Evolutionary conservation across 768 basidiomycete species (phyloP).

Genomic region (Antrodiella citrinella): DNA sequence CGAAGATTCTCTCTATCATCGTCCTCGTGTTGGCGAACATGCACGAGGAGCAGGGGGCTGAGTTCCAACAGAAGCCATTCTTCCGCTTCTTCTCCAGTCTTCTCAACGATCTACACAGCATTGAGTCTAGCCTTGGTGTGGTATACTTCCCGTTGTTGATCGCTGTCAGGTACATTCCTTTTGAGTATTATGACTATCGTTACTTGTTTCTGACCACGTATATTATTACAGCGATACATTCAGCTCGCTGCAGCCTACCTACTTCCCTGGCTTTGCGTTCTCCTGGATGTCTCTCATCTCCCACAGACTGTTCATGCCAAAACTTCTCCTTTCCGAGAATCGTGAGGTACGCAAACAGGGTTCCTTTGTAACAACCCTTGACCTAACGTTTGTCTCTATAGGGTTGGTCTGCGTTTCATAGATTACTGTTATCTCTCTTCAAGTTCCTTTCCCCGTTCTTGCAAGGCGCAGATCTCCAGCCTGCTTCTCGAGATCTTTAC

Average conservation of each 20-base stretch:
- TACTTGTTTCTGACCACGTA: not conserved
- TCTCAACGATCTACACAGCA: slow-evolving; percentile 81
- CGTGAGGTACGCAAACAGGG: slow-evolving; percentile 59
- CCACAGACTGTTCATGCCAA: slow-evolving; percentile 96
- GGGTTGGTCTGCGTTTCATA: slow-evolving; percentile 97
- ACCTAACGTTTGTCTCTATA: slow-evolving; percentile 19
- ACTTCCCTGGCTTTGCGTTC: slow-evolving; percentile 97
- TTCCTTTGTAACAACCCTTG: not conserved
- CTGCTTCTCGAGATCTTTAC: slow-evolving; percentile 80
- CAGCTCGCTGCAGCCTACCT: slow-evolving; percentile 91
- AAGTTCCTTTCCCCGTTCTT: slow-evolving; percentile 93
- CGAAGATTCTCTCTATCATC: slow-evolving; percentile 95
- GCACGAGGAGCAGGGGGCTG: slow-evolving; percentile 87
- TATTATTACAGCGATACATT: slow-evolving; percentile 67
- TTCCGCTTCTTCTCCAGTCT: slow-evolving; percentile 98
- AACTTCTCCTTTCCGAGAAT: slow-evolving; percentile 78
- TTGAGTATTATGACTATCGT: not conserved
- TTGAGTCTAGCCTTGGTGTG: slow-evolving; percentile 78
- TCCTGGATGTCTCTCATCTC: slow-evolving; percentile 97
- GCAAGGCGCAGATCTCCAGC: slow-evolving; percentile 69
- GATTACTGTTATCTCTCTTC: slow-evolving; percentile 86
- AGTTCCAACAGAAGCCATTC: slow-evolving; percentile 96
- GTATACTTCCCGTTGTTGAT: slow-evolving; percentile 87
- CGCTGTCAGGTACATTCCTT: slow-evolving; percentile 64
- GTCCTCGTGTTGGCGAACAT: slow-evolving; percentile 91